phyloP scores from a whole-genome alignment of 164 flowering plant genomes.

The Vitis amurensis region DNA sequence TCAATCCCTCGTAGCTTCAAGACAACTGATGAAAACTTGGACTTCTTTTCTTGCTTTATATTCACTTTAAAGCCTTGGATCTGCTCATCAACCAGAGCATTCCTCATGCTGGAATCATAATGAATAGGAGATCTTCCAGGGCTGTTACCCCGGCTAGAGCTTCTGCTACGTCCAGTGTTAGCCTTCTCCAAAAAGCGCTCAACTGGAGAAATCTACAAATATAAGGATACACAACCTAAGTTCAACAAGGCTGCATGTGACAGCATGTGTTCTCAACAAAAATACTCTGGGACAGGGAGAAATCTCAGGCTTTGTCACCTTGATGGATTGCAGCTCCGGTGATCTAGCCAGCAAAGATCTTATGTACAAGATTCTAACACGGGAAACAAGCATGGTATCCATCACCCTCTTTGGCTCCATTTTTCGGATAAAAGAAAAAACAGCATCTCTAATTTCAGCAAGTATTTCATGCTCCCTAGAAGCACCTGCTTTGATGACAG shows the following conservation, averaged over 20 bases:
- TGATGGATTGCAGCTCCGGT: constrained; percentile 93
- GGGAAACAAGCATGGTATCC: constrained; percentile 99
- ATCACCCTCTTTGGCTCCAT: constrained; percentile 95
- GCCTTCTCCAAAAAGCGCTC: constrained; percentile 88
- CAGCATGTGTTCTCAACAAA: not conserved
- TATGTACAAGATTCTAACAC: constrained; percentile 93
- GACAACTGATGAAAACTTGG: constrained; percentile 92
- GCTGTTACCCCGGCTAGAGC: constrained; percentile 88
- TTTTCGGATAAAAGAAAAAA: constrained; percentile 87
- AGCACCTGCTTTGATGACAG: constrained; percentile 99
- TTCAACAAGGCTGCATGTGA: not conserved
- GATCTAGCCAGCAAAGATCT: constrained; percentile 94
- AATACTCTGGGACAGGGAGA: not conserved
- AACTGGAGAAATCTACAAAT: constrained; percentile 75
- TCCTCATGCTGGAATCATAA: constrained; percentile 51
- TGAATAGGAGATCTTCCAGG: constrained; percentile 87
- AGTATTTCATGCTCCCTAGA: constrained; percentile 99
- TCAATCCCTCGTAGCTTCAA: constrained; percentile 91
- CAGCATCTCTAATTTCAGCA: constrained; percentile 98
- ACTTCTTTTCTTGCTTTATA: constrained; percentile 88
- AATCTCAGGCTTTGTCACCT: constrained; percentile 43
- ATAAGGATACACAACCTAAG: not conserved
- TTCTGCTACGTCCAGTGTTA: constrained; percentile 75
- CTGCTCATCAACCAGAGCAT: constrained; percentile 54
- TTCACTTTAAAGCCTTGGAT: constrained; percentile 88